Base-by-base conservation (phyloP, 2,329 filamentous ascomycete genomes). In the Cladosporium halotolerans region DNA sequence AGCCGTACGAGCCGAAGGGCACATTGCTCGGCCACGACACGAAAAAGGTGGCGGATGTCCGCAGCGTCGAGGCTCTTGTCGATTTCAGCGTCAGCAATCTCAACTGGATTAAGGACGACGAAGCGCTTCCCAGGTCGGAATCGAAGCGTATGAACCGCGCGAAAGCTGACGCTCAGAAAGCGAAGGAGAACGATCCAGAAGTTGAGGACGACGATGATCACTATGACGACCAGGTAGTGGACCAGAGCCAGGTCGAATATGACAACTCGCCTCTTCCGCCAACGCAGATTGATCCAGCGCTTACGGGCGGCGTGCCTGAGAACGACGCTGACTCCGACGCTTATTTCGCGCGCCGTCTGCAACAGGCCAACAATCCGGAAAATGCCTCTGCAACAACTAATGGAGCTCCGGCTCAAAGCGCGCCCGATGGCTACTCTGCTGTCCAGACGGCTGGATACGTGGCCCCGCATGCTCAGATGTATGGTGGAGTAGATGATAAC, bases 11-110 rank as follows among this genome's bases (percentile, higher is more conserved):
- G 48, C 93, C 93, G 0, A 93, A 89, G 63, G 89, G 86, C 54
- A 96, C 90, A 0, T 76, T 92, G 1, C 79, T 97, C 2, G 93
- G 93, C 0, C 90, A 96, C 63, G 90, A 97, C 61, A 99, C 93
- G 0, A 87, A 84, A 51, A 86, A 87, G 33, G 84, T 97, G 45
- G 92, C 93, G 2, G 93, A 99, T 70, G 86, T 88, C 48, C 84
- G 93, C 56, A 96, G 91, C 63, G 83, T 96, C 5, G 92, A 97
- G 68, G 85, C 84, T 19, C 78, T 97, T 18, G 89, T 97, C 8
- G 90, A 97, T 66, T 96, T 96, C 69, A 84, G 88, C 23, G 78
- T 88, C 39, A 92, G 95, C 50, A 99, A 99, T 67, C 75, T 95
- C 23, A 81, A 79, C 40, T 96, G 90, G 89, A 73, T 97, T 45